Evolutionary conservation across 2,329 filamentous ascomycete genomes (phyloP), one percentile per base, ranked within the genome.

Genomic region (Curvularia sp.): DNA sequence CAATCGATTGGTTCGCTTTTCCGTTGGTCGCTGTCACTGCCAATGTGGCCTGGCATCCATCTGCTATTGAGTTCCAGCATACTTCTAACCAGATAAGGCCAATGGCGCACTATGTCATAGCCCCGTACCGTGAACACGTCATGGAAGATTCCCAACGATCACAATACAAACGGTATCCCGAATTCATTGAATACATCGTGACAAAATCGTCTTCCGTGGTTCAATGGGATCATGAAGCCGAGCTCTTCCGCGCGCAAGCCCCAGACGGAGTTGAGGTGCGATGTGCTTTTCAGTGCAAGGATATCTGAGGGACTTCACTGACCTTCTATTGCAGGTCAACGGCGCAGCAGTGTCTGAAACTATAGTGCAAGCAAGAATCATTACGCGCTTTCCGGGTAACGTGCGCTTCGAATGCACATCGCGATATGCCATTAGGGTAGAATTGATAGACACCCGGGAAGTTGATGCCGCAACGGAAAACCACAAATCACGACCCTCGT

Each of bases 371-470:
- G 63, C 63, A 10, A 63, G 51, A 8, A 51, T 61, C 6, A 60
- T 53, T 8, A 71, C 64, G 1, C 34, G 34, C 3, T 77, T 77
- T 43, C 69, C 72, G 3, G 56, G 43, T 1, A 41, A 60, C 12
- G 70, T 76, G 10, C 66, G 59, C 5, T 76, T 74, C 51, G 68
- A 77, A 50, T 67, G 69, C 13, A 65, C 50, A 21, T 67, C 66
- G 25, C 74, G 76, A 3, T 72, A 74, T 55, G 61, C 9, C 9
- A 62, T 77, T 42, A 66, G 66, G 21, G 57, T 74, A 15, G 36
- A 53, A 1, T 46, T 66, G 12, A 34, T 18, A 15, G 15, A 51
- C n/a, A 25, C 7, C 28, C 9, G 5, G 28, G 15, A 43, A n/a
- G 5, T 25, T 43, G 10, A 7, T 30, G 15, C n/a, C 25, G 18